A percentile compares a stretch with the other conserved stretches of the same genome.
These are phyloP conservation scores for Diaporthe nobilis DNA, from an alignment of 2,329 filamentous ascomycete genomes.

Conservation along the genomic window DNA sequence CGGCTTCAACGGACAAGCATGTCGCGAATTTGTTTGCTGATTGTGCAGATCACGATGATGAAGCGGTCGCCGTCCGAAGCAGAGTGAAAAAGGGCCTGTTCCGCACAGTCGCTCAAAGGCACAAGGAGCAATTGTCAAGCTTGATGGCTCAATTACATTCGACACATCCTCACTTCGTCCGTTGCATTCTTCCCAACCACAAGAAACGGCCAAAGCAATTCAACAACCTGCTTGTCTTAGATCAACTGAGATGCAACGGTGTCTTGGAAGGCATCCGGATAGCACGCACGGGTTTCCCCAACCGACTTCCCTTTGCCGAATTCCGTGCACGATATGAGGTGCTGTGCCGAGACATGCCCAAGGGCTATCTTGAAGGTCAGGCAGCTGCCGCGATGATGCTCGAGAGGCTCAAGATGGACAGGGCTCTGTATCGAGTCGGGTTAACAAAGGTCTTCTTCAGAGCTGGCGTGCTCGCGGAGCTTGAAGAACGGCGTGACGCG, in stretches of 20 bases:
- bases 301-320: slow-evolving; percentile 90
- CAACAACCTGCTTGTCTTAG: slow-evolving; percentile 90
- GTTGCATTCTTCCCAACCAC: slow-evolving; percentile 97
- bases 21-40: slow-evolving; percentile 89
- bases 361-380: slow-evolving; percentile 92
- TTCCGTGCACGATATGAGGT: slow-evolving; percentile 98
- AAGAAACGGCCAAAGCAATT: slow-evolving; percentile 97
- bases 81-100: slow-evolving; percentile 98
- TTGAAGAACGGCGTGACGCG: slow-evolving; percentile 95
- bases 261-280: slow-evolving; percentile 99
- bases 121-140: slow-evolving; percentile 98
- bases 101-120: slow-evolving; percentile 93
- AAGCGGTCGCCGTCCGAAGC: slow-evolving; percentile 75
- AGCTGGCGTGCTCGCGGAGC: slow-evolving; percentile 92
- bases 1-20: slow-evolving; percentile 85
- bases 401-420: slow-evolving; percentile 88
- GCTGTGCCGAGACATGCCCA: slow-evolving; percentile 88
- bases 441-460: slow-evolving; percentile 98
- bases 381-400: slow-evolving; percentile 88
- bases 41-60: slow-evolving; percentile 86
- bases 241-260: slow-evolving; percentile 98
- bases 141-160: slow-evolving; percentile 95
- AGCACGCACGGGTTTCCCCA: slow-evolving; percentile 96
- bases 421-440: slow-evolving; percentile 89
- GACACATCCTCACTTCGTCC: slow-evolving; percentile 97